A percentile compares a stretch with the other conserved stretches of the same genome.
Evolutionary conservation across 352 stramenopile genomes (phyloP).

Genomic region (Pythium sp.): DNA sequence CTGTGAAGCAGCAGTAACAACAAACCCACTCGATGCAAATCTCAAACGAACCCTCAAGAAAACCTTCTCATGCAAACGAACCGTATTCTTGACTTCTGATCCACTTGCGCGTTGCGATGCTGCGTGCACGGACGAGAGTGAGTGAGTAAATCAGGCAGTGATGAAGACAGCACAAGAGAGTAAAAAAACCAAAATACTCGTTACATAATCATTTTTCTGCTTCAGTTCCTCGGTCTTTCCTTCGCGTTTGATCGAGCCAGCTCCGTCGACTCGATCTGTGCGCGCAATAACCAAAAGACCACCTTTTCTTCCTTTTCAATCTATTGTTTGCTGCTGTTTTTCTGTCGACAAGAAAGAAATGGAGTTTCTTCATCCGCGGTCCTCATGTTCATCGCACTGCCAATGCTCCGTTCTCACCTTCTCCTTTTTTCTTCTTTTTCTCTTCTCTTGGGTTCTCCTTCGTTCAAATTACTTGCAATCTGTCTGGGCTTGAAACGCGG

Average conservation of each 20-base stretch:
- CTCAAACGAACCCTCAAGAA: neutral
- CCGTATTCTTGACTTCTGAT: neutral
- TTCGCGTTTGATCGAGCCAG: neutral
- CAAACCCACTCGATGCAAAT: neutral
- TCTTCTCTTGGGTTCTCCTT: constrained; percentile 9
- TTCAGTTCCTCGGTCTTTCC: constrained; percentile 1
- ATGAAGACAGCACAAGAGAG: neutral
- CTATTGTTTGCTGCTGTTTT: constrained; percentile 10
- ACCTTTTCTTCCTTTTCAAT: constrained; percentile 13
- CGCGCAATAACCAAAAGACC: constrained; percentile 6
- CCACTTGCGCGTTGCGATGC: neutral
- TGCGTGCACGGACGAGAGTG: neutral
- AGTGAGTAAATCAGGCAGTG: neutral
- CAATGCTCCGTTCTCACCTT: neutral
- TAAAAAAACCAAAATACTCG: constrained; percentile 16
- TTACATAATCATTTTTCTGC: constrained; percentile 16
- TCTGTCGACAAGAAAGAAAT: constrained; percentile 7
- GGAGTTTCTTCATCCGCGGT: neutral
- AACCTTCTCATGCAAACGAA: neutral
- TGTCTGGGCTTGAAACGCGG: constrained; percentile 2
- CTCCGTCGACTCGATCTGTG: neutral
- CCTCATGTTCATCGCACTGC: neutral
- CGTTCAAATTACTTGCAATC: constrained; percentile 11
- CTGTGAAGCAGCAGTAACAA: neutral
- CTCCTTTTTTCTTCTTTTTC: neutral